These are phyloP conservation scores for Neostapfia colusana DNA, from an alignment of 176 grass and related monocot species.

Conservation along the genomic window DNA sequence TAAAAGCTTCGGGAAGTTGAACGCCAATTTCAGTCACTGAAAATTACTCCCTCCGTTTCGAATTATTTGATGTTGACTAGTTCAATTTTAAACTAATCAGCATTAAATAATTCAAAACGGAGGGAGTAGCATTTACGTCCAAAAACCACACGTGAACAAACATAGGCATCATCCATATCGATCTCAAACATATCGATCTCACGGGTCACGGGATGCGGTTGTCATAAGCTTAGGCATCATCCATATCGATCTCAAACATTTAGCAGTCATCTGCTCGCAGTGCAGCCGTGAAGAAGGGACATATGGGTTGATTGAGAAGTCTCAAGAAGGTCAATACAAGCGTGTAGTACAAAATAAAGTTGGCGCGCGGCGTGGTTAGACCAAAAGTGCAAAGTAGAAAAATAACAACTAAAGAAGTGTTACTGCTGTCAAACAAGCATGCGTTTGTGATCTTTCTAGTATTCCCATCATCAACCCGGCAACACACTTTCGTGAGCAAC, in stretches of 20 bases:
- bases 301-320: neutral
- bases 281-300: neutral
- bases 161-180: constrained; percentile 30
- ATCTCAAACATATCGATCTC: no score
- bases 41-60: no score
- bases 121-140: no score
- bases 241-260: no score
- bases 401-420: neutral
- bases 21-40: no score
- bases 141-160: constrained; percentile 26
- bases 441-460: neutral
- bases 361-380: neutral
- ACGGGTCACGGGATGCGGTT: constrained; percentile 15
- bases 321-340: constrained; percentile 38
- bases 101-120: no score
- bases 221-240: constrained; percentile 43
- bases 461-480: neutral
- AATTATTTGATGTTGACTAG: no score
- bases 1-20: no score
- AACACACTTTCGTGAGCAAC: neutral
- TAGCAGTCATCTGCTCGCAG: no score
- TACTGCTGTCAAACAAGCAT: neutral
- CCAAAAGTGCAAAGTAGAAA: neutral
- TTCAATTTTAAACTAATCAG: no score
- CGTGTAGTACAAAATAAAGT: constrained; percentile 31